Conservation (phyloP, 306 rosid genomes). For the Spatholobus suberectus region DNA sequence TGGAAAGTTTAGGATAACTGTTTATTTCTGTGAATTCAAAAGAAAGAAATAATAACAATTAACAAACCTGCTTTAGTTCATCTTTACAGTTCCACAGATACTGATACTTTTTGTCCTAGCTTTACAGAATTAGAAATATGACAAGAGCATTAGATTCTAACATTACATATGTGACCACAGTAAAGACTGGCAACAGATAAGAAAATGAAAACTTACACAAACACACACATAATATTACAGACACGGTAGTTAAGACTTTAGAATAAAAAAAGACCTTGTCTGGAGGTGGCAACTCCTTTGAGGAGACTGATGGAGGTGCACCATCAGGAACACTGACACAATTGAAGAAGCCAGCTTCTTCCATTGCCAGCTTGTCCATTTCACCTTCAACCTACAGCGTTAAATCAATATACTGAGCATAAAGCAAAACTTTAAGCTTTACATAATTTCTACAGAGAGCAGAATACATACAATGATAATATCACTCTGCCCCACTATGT, state of each 20-base stretch:
- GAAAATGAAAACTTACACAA: background rate
- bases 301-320: constrained; percentile 80
- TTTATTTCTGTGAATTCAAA: constrained; percentile 16
- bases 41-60: constrained; percentile 22
- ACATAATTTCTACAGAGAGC: constrained; percentile 2
- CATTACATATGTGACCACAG: constrained; percentile 16
- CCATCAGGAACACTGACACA: constrained; percentile 99
- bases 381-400: constrained; percentile 93
- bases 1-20: constrained; percentile 24
- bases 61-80: constrained; percentile 68
- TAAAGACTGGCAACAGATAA: constrained; percentile 9
- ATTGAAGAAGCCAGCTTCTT: constrained; percentile 93
- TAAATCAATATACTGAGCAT: constrained; percentile 32
- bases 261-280: constrained; percentile 67
- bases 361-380: constrained; percentile 97
- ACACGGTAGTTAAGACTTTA: constrained; percentile 20
- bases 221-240: background rate
- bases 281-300: constrained; percentile 69
- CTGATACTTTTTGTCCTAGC: constrained; percentile 92
- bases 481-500: constrained; percentile 74
- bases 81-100: constrained; percentile 97
- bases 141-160: constrained; percentile 61
- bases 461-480: constrained; percentile 76
- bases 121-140: constrained; percentile 64
- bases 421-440: constrained; percentile 10